phyloP scores from a whole-genome alignment of 345 rosid species.

The Arabidopsis thaliana region TAIR10.1 NC_003070.9:343501-344000 shows the following conservation, averaged over 20 bases:
- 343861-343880: slow-evolving; percentile 38
- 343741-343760: slow-evolving; percentile 37
- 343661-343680: slow-evolving; percentile 43
- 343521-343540: slow-evolving; percentile 46
- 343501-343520: slow-evolving; percentile 30
- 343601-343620: slow-evolving; percentile 41
- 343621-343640: slow-evolving; percentile 42
- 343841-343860: slow-evolving; percentile 33
- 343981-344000: slow-evolving; percentile 42
- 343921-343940: slow-evolving; percentile 30
- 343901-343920: slow-evolving; percentile 19
- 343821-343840: slow-evolving; percentile 35
- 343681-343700: slow-evolving; percentile 42
- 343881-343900: slow-evolving; percentile 35
- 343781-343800: slow-evolving; percentile 20
- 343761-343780: slow-evolving; percentile 39
- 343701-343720: slow-evolving; percentile 32
- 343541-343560: slow-evolving; percentile 47
- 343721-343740: slow-evolving; percentile 40
- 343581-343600: slow-evolving; percentile 40
- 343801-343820: slow-evolving; percentile 36
- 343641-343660: slow-evolving; percentile 40
- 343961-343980: slow-evolving; percentile 48
- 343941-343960: slow-evolving; percentile 39
- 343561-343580: slow-evolving; percentile 41